Conservation (phyloP, 768 basidiomycete species). For the Lentinula edodes region DNA sequence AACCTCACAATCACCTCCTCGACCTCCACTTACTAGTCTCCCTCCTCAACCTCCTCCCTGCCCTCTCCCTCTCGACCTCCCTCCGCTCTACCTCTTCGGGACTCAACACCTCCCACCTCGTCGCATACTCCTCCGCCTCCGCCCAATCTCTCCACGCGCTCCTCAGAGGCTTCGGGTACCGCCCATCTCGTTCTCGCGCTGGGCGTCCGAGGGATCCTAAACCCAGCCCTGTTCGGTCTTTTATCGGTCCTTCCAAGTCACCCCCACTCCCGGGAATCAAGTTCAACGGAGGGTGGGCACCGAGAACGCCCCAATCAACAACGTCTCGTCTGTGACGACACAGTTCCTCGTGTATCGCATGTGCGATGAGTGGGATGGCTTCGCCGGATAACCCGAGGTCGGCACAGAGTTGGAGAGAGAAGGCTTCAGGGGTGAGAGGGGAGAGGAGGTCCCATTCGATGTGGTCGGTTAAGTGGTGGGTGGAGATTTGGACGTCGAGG, state of each 20-base stretch:
- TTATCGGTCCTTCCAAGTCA: constrained; percentile 38
- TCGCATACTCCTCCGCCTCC: constrained; percentile 87
- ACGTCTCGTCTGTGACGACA: constrained; percentile 94
- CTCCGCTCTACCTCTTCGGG: constrained; percentile 89
- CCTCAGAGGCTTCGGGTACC: constrained; percentile 75
- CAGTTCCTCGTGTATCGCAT: constrained; percentile 93
- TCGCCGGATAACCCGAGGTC: constrained; percentile 90
- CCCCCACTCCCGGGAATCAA: no score
- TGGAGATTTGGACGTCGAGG: constrained; percentile 97
- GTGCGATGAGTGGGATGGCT: constrained; percentile 82
- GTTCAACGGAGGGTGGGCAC: constrained; percentile 35
- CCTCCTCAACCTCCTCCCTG: constrained; percentile 49
- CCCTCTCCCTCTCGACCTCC: constrained; percentile 83
- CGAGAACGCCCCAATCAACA: constrained; percentile 89
- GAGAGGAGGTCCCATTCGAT: constrained; percentile 99
- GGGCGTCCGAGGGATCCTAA: constrained; percentile 72
- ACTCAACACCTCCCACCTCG: constrained; percentile 79
- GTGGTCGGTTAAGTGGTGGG: constrained; percentile 86
- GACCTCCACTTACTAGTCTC: constrained; percentile 32
- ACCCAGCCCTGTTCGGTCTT: constrained; percentile 80
- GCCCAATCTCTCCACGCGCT: constrained; percentile 96
- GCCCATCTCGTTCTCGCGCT: constrained; percentile 43
- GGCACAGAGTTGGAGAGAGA: constrained; percentile 70
- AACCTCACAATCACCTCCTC: no score
- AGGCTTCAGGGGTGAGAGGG: constrained; percentile 81